Evolutionary conservation across 768 basidiomycete genomes (phyloP).

Genomic region (Bullera alba): DNA sequence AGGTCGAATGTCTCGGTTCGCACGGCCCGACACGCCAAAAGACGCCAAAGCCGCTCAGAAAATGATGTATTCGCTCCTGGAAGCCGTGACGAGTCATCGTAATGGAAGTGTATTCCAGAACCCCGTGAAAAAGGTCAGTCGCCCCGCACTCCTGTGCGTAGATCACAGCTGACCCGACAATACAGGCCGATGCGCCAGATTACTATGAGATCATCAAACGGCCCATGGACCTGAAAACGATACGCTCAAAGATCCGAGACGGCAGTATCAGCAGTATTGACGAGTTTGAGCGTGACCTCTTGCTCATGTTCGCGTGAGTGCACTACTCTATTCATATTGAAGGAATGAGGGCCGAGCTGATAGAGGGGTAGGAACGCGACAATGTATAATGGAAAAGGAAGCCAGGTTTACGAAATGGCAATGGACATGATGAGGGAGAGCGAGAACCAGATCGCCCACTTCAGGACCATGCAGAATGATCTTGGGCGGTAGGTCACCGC

Average conservation of each 20-base stretch:
- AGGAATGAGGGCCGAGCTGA: background rate
- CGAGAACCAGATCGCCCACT: constrained; percentile 39
- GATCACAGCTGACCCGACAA: background rate
- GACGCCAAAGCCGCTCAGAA: constrained; percentile 55
- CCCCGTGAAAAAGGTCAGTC: constrained; percentile 62
- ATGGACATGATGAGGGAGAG: constrained; percentile 62
- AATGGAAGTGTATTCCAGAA: constrained; percentile 86
- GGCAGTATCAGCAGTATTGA: constrained; percentile 70
- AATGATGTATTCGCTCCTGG: constrained; percentile 71
- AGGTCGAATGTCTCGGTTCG: no score
- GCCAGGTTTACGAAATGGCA: constrained; percentile 82
- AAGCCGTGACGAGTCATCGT: constrained; percentile 73
- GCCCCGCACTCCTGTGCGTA: background rate
- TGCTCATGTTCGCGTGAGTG: constrained; percentile 73
- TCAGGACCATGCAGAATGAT: constrained; percentile 36
- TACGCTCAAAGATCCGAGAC: constrained; percentile 77
- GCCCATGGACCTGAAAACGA: constrained; percentile 93
- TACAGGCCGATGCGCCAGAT: constrained; percentile 69
- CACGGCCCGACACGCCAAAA: constrained; percentile 9
- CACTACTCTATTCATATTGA: background rate
- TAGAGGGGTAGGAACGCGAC: constrained; percentile 60
- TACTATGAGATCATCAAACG: constrained; percentile 86
- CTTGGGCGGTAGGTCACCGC: constrained; percentile 18
- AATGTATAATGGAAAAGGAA: constrained; percentile 87
- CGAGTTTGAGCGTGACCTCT: constrained; percentile 84